phyloP scores from a whole-genome alignment of 495 filamentous ascomycete genomes.

The Aspergillus leporis region DNA sequence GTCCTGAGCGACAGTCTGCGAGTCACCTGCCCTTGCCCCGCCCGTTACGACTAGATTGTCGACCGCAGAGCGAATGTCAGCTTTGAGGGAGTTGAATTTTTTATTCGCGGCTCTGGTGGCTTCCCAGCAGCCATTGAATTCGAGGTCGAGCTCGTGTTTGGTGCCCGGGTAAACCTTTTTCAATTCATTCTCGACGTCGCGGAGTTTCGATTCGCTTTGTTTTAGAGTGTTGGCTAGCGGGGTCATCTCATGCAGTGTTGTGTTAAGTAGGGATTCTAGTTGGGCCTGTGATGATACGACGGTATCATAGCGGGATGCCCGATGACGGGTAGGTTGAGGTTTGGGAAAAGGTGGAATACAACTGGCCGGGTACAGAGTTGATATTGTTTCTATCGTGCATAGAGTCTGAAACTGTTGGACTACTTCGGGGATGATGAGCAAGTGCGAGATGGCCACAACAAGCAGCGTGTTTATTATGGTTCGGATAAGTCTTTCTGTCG shows the following conservation, averaged over 20 bases:
- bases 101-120: constrained; percentile 36
- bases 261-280: constrained; percentile 37
- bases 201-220: constrained; percentile 37
- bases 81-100: constrained; percentile 42
- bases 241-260: constrained; percentile 32
- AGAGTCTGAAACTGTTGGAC: constrained; percentile 37
- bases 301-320: constrained; percentile 23
- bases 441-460: constrained; percentile 34
- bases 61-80: constrained; percentile 43
- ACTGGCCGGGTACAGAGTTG: constrained; percentile 36
- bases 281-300: constrained; percentile 29
- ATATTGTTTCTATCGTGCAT: constrained; percentile 29
- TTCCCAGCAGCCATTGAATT: constrained; percentile 41
- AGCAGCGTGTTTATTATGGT: constrained; percentile 34
- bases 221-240: constrained; percentile 33
- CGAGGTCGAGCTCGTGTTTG: constrained; percentile 41
- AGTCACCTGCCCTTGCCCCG: constrained; percentile 7
- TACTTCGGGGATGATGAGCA: constrained; percentile 44
- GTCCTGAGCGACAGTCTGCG: constrained; percentile 26
- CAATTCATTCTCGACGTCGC: constrained; percentile 32
- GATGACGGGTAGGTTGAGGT: constrained; percentile 11
- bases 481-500: constrained; percentile 22
- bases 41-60: constrained; percentile 37
- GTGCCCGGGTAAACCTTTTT: constrained; percentile 34
- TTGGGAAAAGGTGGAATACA: constrained; percentile 25